Base-by-base conservation (phyloP, 345 rosid genomes). In the Gynandropsis gynandra region DNA sequence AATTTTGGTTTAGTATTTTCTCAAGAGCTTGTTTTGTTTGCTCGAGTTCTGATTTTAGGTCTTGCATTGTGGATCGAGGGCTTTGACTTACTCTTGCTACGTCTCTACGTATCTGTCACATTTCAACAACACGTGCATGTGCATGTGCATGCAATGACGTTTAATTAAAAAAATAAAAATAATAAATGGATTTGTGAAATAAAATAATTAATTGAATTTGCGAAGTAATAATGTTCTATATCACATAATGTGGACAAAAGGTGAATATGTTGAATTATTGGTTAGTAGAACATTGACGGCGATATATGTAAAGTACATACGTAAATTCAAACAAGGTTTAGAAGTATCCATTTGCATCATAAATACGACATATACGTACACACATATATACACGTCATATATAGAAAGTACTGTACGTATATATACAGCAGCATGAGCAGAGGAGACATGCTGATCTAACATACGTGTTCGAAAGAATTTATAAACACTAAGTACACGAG, bases 21-120 rank as follows among this genome's bases (percentile, higher is more conserved):
- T 62, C 15, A 13, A 82, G 81, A 67, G 43, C 69, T 41, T 61
- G 51, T 58, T 74, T 82, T 42, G 77, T 78, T 33, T 80, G 74
- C 54, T 73, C 78, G 6, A 85, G 85, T 75, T 85, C 87, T 1
- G 61, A 56, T 54, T 47, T 69, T 12, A 76, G 34, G 17, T 68
- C 59, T 42, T 53, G 63, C 11, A 69, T 29, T 63, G 44, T 62
- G 13, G 80, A 63, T 6, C 50, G 71, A n/a, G 33, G 60, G 9
- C 50, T 56, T 16, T 33, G 42, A 9, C 27, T 72, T 50, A 56
- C 63, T 21, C 21, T 46, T 19, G 51, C 64, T 66, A 43, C 58
- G 27, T 56, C 60, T 42, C 18, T 47, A 15, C 17, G 52, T 16
- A 64, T 42, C 68, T 64, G 13, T 36, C 0, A 7, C 24, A 35